These are phyloP conservation scores for Marasmius fiardii DNA, from an alignment of 1,284 basidiomycete species.

Conservation along the genomic window DNA sequence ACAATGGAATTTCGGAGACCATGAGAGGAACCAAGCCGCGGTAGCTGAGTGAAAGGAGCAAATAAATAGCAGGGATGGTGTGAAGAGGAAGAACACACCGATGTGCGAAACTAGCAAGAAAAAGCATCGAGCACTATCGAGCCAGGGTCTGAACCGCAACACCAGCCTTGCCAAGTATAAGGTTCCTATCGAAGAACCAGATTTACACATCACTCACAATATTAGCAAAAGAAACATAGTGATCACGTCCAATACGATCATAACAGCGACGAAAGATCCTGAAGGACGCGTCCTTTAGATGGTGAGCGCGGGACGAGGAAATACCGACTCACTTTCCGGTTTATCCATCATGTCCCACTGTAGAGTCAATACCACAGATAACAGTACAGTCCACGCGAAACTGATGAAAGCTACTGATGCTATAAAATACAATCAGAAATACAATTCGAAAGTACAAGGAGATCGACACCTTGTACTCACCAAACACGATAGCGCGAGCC, in stretches of 20 bases:
- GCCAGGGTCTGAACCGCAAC: background rate
- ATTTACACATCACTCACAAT: background rate
- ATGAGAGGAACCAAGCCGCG: background rate
- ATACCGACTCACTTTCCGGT: background rate
- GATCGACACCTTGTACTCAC: background rate
- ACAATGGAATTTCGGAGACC: background rate
- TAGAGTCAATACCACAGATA: background rate
- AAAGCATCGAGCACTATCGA: background rate
- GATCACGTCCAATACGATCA: background rate
- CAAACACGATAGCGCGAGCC: background rate
- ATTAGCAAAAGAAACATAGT: background rate
- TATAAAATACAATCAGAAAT: background rate
- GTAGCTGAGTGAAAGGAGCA: background rate
- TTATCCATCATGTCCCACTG: background rate
- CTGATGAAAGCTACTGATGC: background rate
- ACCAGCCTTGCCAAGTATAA: background rate
- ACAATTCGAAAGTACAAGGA: no score
- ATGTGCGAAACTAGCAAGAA: background rate
- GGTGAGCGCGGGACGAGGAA: background rate
- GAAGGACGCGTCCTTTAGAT: background rate
- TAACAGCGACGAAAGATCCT: background rate
- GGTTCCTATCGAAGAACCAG: background rate
- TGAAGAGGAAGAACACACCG: background rate
- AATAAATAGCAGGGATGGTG: background rate
- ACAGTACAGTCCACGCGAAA: background rate